Evolutionary conservation across 495 filamentous ascomycete species (phyloP), one percentile per base, ranked within the genome.

Genomic region (Aspergillus sparsus): DNA sequence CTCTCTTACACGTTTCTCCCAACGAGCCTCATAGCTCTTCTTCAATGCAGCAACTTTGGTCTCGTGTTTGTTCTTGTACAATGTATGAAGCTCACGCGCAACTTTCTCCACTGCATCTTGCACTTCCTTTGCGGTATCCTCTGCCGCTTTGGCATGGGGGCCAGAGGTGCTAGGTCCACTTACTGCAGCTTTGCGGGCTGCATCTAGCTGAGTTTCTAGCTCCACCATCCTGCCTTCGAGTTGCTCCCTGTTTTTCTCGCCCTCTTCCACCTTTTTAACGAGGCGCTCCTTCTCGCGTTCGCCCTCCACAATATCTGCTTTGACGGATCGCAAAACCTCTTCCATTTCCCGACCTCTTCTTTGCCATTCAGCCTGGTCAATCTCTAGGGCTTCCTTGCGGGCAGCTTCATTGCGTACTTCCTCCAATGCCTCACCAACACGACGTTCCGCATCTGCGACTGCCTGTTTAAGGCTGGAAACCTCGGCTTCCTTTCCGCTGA

Each of bases 31-130:
- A 73, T 97, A 98, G 71, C 87, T 92, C 72, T 97, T 97, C 77
- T 97, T 97, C 58, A 98, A 80, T 7, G 92, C 92, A 0, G 89
- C 83, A 31, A 98, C 93, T 75, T 98, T 98, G 49, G 85, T 89
- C 76, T 97, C 93, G 69, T 98, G 95, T 70, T 98, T 98, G 69
- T 85, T 82, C 75, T 97, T 97, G 79, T 98, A 98, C n/a, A 96
- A 80, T 0, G 84, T 81, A 67, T 98, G 94, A 27, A 98, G 81
- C 66, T 98, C 94, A 10, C 89, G 83, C 3, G 90, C 93, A 33
- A 96, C 90, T 59, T 88, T 89, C 72, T 93, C 90, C n/a, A 98
- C 90, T 13, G 95, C 93, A 37, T 91, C 85, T 63, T 97, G 91
- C 16, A 92, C 85, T 42, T 81, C 78, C 0, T 76, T 79, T 7